Conservation (phyloP, 2,329 filamentous ascomycete genomes). For the Lecanicillium sp. region DNA sequence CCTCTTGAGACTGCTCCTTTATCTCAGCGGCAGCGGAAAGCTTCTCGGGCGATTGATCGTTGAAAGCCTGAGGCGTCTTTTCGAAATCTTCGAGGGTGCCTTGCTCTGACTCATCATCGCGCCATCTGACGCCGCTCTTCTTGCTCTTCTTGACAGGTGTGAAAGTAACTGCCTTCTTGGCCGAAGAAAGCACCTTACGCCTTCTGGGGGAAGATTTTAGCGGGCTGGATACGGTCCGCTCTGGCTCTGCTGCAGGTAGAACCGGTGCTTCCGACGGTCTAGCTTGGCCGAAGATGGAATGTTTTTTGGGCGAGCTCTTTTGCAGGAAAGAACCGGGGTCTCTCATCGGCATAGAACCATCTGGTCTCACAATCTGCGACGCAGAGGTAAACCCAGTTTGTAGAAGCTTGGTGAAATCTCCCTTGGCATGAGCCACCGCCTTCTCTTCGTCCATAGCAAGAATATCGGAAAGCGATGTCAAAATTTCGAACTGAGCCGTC, state of each 20-base stretch:
- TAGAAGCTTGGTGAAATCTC: constrained; percentile 70
- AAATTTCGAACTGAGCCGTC: constrained; percentile 85
- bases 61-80: constrained; percentile 72
- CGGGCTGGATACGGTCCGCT: constrained; percentile 39
- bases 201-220: constrained; percentile 75
- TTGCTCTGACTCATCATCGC: constrained; percentile 78
- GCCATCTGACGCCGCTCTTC: constrained; percentile 77
- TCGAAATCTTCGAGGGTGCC: constrained; percentile 85
- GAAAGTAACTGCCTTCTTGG: constrained; percentile 68
- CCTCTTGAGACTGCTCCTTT: constrained; percentile 12
- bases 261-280: constrained; percentile 41
- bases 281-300: constrained; percentile 22
- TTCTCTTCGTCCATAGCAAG: constrained; percentile 77
- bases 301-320: constrained; percentile 68
- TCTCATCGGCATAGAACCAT: constrained; percentile 57
- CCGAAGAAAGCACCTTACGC: constrained; percentile 56
- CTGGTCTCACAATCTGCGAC: constrained; percentile 84
- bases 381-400: constrained; percentile 68
- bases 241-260: constrained; percentile 29
- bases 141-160: constrained; percentile 73
- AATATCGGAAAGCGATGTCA: constrained; percentile 75
- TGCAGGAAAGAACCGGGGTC: constrained; percentile 66
- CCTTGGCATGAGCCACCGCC: constrained; percentile 72
- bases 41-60: constrained; percentile 47
- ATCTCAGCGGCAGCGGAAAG: constrained; percentile 41